Base-by-base conservation (phyloP, 78 protist species). In the Anaeramoeba ignava region DNA sequence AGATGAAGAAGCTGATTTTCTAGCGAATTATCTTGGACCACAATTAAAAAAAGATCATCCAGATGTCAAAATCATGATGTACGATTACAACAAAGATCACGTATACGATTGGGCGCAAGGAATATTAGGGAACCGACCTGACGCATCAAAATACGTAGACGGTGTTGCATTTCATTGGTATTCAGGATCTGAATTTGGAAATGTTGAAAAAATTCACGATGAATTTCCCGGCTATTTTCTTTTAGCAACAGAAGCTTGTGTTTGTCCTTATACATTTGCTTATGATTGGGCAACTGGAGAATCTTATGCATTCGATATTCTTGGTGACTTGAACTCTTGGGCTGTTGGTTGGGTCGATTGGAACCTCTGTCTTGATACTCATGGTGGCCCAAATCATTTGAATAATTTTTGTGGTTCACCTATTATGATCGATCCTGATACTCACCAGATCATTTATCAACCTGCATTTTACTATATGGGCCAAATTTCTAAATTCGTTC, bases 81-180 rank as follows among this genome's bases (percentile, higher is more conserved):
- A 42, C 67, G 90, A 87, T 78, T 83, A 87, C 81, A 86, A 87
- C 37, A 86, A 83, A 84, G 85, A 67, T 78, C 54, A 83, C 78
- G 34, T 87, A 40, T 33, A 12, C 23, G 27, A 3, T 2, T 87
- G 81, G 82, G 82, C 86, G 1, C 12, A 54, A n/a, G 39, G 0
- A 12, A 36, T 82, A 37, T 42, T 68, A 40, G 3, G 80, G 78
- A 85, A 87, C 82, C 37, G 83, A 39, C 38, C 89, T 40, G 40
- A 68, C 12, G 86, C 89, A 3, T 41, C 81, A 12, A 0, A 67
- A 42, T 87, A n/a, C 39, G 85, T 87, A 38, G 40, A n/a, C 36
- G 89, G 86, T 80, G 42, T 73, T 33, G 89, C 78, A 73, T 0
- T 87, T n/a, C 89, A 87, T 82, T 87, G 90, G 90, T 87, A 87